Base-by-base conservation (phyloP, 2,329 filamentous ascomycete species). In the Macroventuria anomochaeta region DNA sequence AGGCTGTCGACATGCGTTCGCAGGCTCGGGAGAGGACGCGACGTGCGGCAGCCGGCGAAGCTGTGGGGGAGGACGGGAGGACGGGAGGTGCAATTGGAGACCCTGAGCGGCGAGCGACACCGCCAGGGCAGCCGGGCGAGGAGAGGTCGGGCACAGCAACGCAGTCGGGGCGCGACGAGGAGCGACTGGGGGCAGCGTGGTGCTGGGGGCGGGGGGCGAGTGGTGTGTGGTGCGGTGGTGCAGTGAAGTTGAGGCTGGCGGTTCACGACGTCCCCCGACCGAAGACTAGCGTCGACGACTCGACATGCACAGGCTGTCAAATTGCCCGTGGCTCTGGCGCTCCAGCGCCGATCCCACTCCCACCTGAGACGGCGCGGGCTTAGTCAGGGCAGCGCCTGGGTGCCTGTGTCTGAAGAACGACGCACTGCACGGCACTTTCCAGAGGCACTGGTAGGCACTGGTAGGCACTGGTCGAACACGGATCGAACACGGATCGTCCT, bases 81-180 rank as follows among this genome's bases (percentile, higher is more conserved):
- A 10, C 25, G 42, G 12, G 21, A 11, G 37, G 46, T 21, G 46
- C 32, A 38, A 38, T 50, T 32, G 39, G 39, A 42, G 55, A 58
- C 59, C 59, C 64, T 66, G 61, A 59, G 53, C 57, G 47, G 57
- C 59, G 56, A 69, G 57, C 65, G 63, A 65, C 67, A 63, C 66
- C 47, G 56, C 46, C 58, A 60, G 60, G 61, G 57, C 57, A 57
- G 54, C 55, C 39, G 52, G 31, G 26, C 20, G 49, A 36, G 42
- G 20, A n/a, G 37, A 3, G 12, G 18, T 3, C 13, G 25, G 33
- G 32, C 38, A n/a, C 31, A 15, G 43, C 43, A 36, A 31, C 25
- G 38, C 47, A 26, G 39, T 47, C 25, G 33, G 47, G 29, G 31
- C 15, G 20, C 37, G n/a, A n/a, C 25, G 34, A 29, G 17, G 20